Base-by-base conservation (phyloP, 2,329 filamentous ascomycete species). In the Sordariomycetes sp. region DNA sequence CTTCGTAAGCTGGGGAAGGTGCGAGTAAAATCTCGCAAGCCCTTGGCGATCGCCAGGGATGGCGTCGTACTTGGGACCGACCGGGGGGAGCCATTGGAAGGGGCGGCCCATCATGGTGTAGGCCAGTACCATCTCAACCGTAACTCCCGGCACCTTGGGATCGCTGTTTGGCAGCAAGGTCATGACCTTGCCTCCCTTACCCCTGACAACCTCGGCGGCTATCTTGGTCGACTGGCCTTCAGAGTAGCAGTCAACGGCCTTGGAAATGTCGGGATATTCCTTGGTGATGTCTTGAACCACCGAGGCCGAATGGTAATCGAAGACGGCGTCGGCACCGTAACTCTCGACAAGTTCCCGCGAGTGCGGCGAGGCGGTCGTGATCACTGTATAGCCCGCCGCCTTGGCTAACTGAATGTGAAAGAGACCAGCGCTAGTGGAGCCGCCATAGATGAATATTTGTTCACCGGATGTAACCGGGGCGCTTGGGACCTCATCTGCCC, bases 351-450 rank as follows among this genome's bases (percentile, higher is more conserved):
- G 69, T 0, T 69, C 70, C 20, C 72, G 71, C 62, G 79, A 78
- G 48, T 65, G 69, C 15, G 66, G 61, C 0, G 72, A 74, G 0
- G 69, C 68, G 0, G 73, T 76, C 0, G 72, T 65, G 48, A 77
- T 62, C 10, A 79, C 75, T 13, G 72, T 65, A 58, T 74, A 76
- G 0, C 76, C 76, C 0, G 73, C 70, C 0, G 69, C 70, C 7
- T 66, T 64, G 1, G 70, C 69, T 0, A 78, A 65, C 59, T 79
- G 77, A 10, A 78, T 70, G 1, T 72, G 73, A 52, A 70, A 71
- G 48, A 69, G 69, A 1, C 62, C 3, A 0, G 76, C 74, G 15
- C 68, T 69, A 0, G 74, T 72, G 2, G 74, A 71, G 0, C 77
- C 79, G 22, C 78, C 78, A 74, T 76, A 81, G 45, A 70, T 59